Base-by-base conservation (phyloP, 345 rosid species). In the Kernera saxatilis region DNA sequence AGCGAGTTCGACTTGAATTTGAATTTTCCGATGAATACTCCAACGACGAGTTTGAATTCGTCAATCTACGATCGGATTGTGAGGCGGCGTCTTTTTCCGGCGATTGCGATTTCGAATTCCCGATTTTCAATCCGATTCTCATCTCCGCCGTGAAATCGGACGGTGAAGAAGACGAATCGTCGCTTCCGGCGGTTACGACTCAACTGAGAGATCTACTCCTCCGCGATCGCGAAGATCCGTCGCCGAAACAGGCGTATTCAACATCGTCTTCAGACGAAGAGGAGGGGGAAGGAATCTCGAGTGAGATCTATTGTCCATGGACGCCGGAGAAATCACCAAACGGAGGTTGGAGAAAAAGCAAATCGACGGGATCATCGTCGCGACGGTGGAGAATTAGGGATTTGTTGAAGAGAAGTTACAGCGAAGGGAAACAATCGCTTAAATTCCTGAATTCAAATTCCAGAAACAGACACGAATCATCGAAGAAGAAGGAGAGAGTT, bases 381-480 rank as follows among this genome's bases (percentile, higher is more conserved):
- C 76, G 77, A 77, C 54, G 85, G 77, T 87, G 88, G 92, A 61
- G 84, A n/a, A 44, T 87, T 26, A 78, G 75, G 23, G 90, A 87
- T 71, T 69, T 92, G 72, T 75, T 89, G 7, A 80, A 75, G 67
- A 81, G 93, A 69, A 77, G 86, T 71, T 82, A 81, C 45, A 91
- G 97, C 77, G 93, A 87, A 46, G 82, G 93, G 14, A 86, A 87
- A 74, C 84, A 80, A 3, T 83, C 85, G 25, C 41, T 78, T 33
- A 57, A 67, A 22, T 79, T 79, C 25, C 21, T 72, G 70, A 62
- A 67, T 33, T 21, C 57, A 26, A 67, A 23, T 51, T 37, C 77
- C 17, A 35, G 9, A 56, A 37, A 29, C 18, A 27, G 40, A 60
- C 35, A 51, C 2, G 39, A 63, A 8, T 8, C 40, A 0, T 1